Evolutionary conservation across 805 yeast genomes (phyloP), one percentile per base, ranked within the genome.

Genomic region (Zygotorulaspora chibaensis): DNA sequence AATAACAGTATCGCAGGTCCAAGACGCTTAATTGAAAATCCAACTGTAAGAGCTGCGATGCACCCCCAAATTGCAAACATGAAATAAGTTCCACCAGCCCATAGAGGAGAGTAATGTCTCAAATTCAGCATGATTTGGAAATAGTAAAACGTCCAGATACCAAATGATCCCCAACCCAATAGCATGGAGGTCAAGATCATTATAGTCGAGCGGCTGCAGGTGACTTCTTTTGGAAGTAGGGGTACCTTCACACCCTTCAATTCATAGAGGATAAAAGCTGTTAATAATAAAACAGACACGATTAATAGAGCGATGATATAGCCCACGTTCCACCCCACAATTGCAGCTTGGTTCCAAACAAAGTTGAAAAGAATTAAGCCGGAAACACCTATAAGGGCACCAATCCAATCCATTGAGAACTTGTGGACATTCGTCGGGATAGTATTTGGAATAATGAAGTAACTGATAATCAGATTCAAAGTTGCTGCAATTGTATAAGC

Each of bases 131-230:
- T 54, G 39, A 79, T 72, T 23, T 73, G 69, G 72, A 77, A 80
- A 48, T 75, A 75, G 62, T 82, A 84, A 56, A 70, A 83, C n/a
- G 81, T 69, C 81, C 85, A 83, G 23, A 83, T 70, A 2, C 91
- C 89, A 66, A 84, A 85, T 15, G 85, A 75, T 1, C 87, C 83
- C 93, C 93, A 85, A 0, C 91, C 91, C 5, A 79, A 65, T 2
- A 77, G 70, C 29, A 83, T 66, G 35, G 78, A 70, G 1, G 65
- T 54, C 35, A 85, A 64, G 1, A 81, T 76, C 47, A 80, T 58
- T 0, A 74, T 69, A 18, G 74, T 70, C 37, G 51, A 54, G 31
- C 75, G 71, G 6, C 62, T 45, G 41, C 69, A 71, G 59, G 81
- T 69, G 1, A 75, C 71, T 1, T 71, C 67, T 8, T 58, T 56